These are phyloP conservation scores for Aspergillus calidoustus DNA, from an alignment of 2,329 filamentous ascomycete species.

Conservation along the genomic window DNA sequence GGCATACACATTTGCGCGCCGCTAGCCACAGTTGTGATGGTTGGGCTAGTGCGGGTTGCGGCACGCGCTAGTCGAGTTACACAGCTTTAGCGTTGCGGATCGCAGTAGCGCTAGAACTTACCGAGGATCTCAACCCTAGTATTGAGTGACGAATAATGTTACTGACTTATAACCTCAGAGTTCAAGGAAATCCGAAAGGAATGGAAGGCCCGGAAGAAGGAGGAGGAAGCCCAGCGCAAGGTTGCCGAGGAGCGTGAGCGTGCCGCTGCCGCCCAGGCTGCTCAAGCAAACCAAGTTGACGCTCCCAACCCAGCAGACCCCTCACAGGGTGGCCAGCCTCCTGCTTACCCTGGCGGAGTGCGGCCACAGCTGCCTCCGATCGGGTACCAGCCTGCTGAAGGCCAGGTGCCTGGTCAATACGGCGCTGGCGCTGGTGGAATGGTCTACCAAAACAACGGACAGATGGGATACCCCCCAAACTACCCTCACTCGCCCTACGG, in stretches of 20 bases:
- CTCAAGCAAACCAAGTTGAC: constrained; percentile 46
- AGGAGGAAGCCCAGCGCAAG: constrained; percentile 89
- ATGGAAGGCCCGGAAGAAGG: constrained; percentile 99
- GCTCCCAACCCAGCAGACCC: constrained; percentile 56
- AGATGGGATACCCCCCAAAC: constrained; percentile 52
- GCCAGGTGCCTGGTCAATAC: constrained; percentile 65
- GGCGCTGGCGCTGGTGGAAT: constrained; percentile 59
- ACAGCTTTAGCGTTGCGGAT: constrained; percentile 56
- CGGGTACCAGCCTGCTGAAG: constrained; percentile 67
- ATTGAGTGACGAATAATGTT: neutral
- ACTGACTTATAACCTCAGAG: constrained; percentile 61
- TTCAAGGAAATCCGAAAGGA: constrained; percentile 99
- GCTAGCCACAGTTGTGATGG: constrained; percentile 42
- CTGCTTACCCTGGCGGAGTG: constrained; percentile 54
- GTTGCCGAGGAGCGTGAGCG: constrained; percentile 84
- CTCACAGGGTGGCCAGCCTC: constrained; percentile 46
- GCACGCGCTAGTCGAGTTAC: constrained; percentile 52
- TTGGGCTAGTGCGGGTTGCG: constrained; percentile 43
- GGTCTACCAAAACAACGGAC: constrained; percentile 55
- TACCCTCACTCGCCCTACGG: constrained; percentile 57
- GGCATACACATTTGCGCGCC: constrained; percentile 26
- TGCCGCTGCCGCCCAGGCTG: constrained; percentile 62
- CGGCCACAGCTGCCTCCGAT: constrained; percentile 75
- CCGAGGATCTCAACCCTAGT: constrained; percentile 35
- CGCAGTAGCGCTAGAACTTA: constrained; percentile 57